phyloP scores from a whole-genome alignment of 2,329 filamentous ascomycete species.

The Neofusicoccum parvum region DNA sequence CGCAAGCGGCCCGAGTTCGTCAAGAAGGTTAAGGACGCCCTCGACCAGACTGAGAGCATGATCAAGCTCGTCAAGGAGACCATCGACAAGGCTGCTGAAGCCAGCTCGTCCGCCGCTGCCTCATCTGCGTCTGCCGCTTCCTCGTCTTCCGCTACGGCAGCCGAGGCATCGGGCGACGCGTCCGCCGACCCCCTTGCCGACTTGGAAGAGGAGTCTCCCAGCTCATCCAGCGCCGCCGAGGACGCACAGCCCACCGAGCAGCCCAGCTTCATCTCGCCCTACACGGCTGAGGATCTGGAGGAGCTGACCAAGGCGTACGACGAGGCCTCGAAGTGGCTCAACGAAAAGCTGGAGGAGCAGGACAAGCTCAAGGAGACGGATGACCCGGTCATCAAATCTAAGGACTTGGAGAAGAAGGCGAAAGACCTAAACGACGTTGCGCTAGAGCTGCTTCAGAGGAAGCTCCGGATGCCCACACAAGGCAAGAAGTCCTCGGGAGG shows the following conservation, averaged over 20 bases:
- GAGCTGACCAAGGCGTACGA: constrained; percentile 65
- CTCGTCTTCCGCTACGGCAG: constrained; percentile 50
- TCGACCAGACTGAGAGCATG: constrained; percentile 72
- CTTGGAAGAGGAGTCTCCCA: constrained; percentile 60
- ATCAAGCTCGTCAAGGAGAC: constrained; percentile 69
- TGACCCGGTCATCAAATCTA: constrained; percentile 72
- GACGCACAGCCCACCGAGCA: constrained; percentile 29
- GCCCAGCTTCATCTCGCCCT: constrained; percentile 70
- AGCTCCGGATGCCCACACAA: constrained; percentile 52
- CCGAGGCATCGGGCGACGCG: constrained; percentile 42
- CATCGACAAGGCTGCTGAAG: constrained; percentile 69
- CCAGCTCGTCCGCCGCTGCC: constrained; percentile 37
- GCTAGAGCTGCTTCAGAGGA: constrained; percentile 71
- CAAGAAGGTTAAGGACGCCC: constrained; percentile 65
- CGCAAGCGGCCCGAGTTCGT: constrained; percentile 71
- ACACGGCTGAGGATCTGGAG: constrained; percentile 72
- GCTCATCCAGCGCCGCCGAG: constrained; percentile 41
- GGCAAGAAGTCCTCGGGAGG: background rate
- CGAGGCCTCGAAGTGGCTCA: constrained; percentile 71
- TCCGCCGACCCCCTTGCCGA: constrained; percentile 55
- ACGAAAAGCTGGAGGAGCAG: constrained; percentile 70
- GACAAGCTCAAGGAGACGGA: constrained; percentile 68
- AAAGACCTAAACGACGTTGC: constrained; percentile 71
- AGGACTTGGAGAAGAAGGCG: constrained; percentile 70
- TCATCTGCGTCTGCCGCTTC: constrained; percentile 47